These are phyloP conservation scores for Pleurotus citrinopileatus DNA, from an alignment of 768 basidiomycete genomes.

Conservation along the genomic window DNA sequence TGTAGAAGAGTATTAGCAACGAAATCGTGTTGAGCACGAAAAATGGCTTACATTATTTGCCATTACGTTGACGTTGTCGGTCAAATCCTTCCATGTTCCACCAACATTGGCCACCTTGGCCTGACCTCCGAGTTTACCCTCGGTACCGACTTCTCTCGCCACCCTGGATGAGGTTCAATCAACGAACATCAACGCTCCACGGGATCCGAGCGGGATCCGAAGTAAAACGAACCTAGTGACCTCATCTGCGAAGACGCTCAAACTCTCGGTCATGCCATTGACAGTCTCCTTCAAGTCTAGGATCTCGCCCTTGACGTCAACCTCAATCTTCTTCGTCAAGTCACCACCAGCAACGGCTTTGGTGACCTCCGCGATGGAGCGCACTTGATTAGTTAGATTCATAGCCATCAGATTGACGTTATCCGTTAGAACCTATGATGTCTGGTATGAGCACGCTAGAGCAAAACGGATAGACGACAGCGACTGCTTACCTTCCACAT, in stretches of 20 bases:
- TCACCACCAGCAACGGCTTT: conserved; percentile 94
- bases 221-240: conserved; percentile 29
- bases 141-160: conserved; percentile 95
- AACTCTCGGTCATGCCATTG: conserved; percentile 89
- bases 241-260: conserved; percentile 85
- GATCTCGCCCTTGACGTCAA: conserved; percentile 92
- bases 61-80: conserved; percentile 96
- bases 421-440: conserved; percentile 52
- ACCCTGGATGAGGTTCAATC: conserved; percentile 43
- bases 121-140: conserved; percentile 92
- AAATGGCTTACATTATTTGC: conserved; percentile 69
- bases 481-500: conserved; percentile 76
- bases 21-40: neutral
- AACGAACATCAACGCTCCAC: neutral
- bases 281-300: conserved; percentile 88
- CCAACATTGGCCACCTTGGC: conserved; percentile 92
- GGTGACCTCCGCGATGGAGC: conserved; percentile 84
- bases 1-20: conserved; percentile 23
- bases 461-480: neutral
- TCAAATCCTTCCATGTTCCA: conserved; percentile 96
- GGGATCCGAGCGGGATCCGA: no score
- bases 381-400: conserved; percentile 89
- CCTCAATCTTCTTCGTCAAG: conserved; percentile 89
- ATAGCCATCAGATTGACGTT: conserved; percentile 90
- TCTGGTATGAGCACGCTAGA: neutral